Percentiles rank a stretch among this genome's conserved stretches.
phyloP scores from a whole-genome alignment of 495 filamentous ascomycete genomes.

The Penicillium mononematosum region DNA sequence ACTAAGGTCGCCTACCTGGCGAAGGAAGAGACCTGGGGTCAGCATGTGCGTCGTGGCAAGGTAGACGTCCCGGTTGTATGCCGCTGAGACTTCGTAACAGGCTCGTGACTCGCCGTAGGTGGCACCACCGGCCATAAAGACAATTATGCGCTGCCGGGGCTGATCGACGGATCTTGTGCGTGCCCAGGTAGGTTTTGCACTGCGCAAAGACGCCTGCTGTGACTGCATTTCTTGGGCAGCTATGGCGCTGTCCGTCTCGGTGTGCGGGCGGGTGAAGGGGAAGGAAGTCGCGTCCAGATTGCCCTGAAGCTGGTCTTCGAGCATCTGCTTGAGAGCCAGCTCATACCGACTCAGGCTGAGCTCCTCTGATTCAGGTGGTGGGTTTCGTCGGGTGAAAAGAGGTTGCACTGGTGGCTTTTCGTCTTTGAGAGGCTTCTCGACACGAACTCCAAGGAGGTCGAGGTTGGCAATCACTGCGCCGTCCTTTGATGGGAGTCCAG shows the following conservation, averaged over 20 bases:
- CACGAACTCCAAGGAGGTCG: slow-evolving; percentile 75
- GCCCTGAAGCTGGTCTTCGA: slow-evolving; percentile 63
- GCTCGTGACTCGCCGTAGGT: slow-evolving; percentile 85
- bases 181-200: slow-evolving; percentile 94
- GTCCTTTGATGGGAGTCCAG: slow-evolving; percentile 71
- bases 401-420: slow-evolving; percentile 60
- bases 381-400: slow-evolving; percentile 65
- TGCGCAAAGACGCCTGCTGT: slow-evolving; percentile 70
- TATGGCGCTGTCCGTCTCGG: slow-evolving; percentile 58
- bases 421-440: slow-evolving; percentile 74
- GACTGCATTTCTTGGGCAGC: slow-evolving; percentile 56
- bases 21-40: slow-evolving; percentile 72
- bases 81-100: slow-evolving; percentile 82
- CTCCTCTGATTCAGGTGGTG: slow-evolving; percentile 48
- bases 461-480: slow-evolving; percentile 73
- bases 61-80: slow-evolving; percentile 75
- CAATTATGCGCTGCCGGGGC: slow-evolving; percentile 83
- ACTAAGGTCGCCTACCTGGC: slow-evolving; percentile 77
- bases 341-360: slow-evolving; percentile 52
- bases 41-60: slow-evolving; percentile 91
- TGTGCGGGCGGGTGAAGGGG: slow-evolving; percentile 77
- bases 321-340: slow-evolving; percentile 60
- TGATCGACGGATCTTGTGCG: slow-evolving; percentile 74
- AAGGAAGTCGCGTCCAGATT: slow-evolving; percentile 61
- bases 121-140: slow-evolving; percentile 95